These are phyloP conservation scores for Nitzschia sp. DNA, from an alignment of 108 stramenopile species.

Conservation along the genomic window DNA sequence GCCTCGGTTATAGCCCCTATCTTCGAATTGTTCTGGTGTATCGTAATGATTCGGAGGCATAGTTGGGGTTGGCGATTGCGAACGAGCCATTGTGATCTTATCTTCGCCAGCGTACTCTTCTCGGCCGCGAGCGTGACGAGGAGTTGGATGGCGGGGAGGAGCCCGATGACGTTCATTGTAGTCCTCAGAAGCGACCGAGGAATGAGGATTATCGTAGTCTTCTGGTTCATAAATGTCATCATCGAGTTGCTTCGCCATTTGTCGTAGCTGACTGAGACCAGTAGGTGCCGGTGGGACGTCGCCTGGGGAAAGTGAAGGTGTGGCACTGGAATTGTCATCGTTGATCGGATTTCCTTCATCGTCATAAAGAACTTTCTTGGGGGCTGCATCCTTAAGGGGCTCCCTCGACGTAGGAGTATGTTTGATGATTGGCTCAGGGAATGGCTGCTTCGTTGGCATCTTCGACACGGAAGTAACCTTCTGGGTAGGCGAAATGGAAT, in stretches of 20 bases:
- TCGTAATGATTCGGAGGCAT: slow-evolving; percentile 2
- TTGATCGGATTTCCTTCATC: slow-evolving; percentile 40
- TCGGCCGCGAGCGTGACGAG: background rate
- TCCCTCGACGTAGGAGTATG: background rate
- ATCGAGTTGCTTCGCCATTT: slow-evolving; percentile 8
- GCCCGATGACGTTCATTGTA: background rate
- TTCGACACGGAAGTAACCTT: background rate
- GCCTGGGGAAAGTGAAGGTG: background rate
- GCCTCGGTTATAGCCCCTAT: background rate
- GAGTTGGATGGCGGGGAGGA: slow-evolving; percentile 10
- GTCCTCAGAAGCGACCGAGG: background rate
- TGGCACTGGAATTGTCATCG: background rate
- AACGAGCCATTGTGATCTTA: background rate
- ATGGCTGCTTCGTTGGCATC: background rate
- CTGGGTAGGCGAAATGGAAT: slow-evolving; percentile 9
- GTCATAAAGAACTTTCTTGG: slow-evolving; percentile 32
- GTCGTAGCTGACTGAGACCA: slow-evolving; percentile 17
- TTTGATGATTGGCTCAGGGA: background rate
- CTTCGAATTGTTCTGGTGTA: slow-evolving; percentile 3
- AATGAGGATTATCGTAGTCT: slow-evolving; percentile 3
- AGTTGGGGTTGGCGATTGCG: background rate
- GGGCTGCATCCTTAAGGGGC: background rate
- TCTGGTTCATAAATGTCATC: slow-evolving; percentile 18
- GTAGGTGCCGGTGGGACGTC: slow-evolving; percentile 4
- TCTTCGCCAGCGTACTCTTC: background rate